Evolutionary conservation across 176 grass and related monocot genomes (phyloP).

Genomic region (Rhynchospora pubera): DNA sequence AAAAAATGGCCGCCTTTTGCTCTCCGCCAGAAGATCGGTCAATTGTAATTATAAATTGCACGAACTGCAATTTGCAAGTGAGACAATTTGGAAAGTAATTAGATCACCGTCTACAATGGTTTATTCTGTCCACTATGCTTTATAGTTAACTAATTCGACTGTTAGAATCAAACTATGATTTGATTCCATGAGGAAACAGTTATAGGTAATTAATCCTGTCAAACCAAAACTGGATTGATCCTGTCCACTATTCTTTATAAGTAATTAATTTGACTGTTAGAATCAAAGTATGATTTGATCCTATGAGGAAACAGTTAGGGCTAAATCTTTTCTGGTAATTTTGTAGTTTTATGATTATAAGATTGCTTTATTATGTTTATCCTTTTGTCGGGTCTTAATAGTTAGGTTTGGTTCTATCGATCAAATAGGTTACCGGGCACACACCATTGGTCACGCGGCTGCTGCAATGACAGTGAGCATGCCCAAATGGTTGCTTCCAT

Average conservation of each 20-base stretch:
- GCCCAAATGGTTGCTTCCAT: slow-evolving; percentile 95
- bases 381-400: neutral
- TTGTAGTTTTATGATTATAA: neutral
- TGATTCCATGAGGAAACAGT: neutral
- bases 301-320: neutral
- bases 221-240: too few relatives aligned
- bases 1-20: too few relatives aligned
- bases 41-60: too few relatives aligned
- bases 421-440: slow-evolving; percentile 67
- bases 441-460: slow-evolving; percentile 88
- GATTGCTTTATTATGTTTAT: neutral
- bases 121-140: too few relatives aligned
- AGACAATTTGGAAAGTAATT: too few relatives aligned
- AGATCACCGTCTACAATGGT: too few relatives aligned
- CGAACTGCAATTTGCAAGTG: too few relatives aligned
- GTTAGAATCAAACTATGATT: neutral
- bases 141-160: neutral
- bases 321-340: neutral
- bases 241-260: too few relatives aligned
- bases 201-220: too few relatives aligned
- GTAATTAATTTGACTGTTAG: neutral
- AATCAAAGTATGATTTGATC: neutral
- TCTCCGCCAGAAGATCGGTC: too few relatives aligned
- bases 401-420: neutral
- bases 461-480: slow-evolving; percentile 90